phyloP scores from a whole-genome alignment of 495 filamentous ascomycete species.

The Penicillium egyptiacum region DNA sequence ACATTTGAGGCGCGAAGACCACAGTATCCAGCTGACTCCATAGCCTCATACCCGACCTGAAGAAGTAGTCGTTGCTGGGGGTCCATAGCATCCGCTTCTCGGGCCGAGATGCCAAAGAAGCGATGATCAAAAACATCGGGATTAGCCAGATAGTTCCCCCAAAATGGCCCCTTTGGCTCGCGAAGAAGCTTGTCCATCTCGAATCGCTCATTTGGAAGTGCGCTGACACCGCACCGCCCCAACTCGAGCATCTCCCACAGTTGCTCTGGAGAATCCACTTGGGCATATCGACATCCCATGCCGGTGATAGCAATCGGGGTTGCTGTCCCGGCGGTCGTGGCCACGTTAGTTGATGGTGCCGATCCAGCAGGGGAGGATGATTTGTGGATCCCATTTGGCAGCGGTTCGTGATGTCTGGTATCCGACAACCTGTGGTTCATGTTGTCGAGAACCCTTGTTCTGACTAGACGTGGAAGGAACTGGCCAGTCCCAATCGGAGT shows the following conservation, averaged over 20 bases:
- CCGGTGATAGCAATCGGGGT: conserved; percentile 41
- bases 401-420: neutral
- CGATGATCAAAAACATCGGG: conserved; percentile 42
- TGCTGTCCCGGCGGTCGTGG: neutral
- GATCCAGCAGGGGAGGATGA: neutral
- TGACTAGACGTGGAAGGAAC: neutral
- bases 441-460: neutral
- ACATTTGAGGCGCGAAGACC: neutral
- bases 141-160: conserved; percentile 32
- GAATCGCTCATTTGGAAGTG: conserved; percentile 18
- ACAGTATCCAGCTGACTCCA: conserved; percentile 39
- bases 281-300: conserved; percentile 43
- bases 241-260: conserved; percentile 40
- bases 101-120: conserved; percentile 43
- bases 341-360: neutral
- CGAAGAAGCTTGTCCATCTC: conserved; percentile 12
- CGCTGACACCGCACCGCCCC: conserved; percentile 17
- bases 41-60: conserved; percentile 42
- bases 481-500: neutral
- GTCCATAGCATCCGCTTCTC: conserved; percentile 48
- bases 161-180: conserved; percentile 16
- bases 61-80: conserved; percentile 50
- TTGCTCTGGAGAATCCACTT: conserved; percentile 40
- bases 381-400: neutral
- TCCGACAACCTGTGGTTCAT: neutral